Base-by-base conservation (phyloP, 352 stramenopile genomes). In the Achlya hypogyna region DNA sequence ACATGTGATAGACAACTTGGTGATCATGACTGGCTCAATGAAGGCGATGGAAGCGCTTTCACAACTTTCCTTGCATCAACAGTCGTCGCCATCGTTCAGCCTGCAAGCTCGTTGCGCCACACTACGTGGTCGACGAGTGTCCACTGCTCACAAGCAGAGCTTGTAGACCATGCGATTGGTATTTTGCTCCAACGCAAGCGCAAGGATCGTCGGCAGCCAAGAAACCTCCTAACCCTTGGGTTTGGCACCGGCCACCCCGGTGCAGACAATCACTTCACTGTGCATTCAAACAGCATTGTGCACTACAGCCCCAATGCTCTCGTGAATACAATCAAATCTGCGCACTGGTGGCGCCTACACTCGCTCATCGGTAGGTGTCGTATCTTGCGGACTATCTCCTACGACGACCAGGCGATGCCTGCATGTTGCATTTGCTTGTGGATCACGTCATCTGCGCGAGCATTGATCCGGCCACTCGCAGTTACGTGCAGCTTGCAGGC, bases 271-370 rank as follows among this genome's bases (percentile, higher is more conserved):
- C 80, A 91, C 45, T 80, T 69, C 16, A 65, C 89, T 10, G 65
- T 74, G 40, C 75, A 79, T 45, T 83, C 78, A 35, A 87, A 91
- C 40, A 72, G 66, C 25, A 70, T 93, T 49, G 75, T 90, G 71
- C 88, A 78, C 69, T 84, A 83, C 56, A 86, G 82, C 52, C 84
- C 84, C 5, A 93, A 93, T 69, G 88, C 82, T 1, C 69, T 91
- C 4, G 82, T 93, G 34, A 75, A 69, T 28, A 52, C 72, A 14
- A 62, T 91, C 22, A 87, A 91, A 71, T 74, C 78, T n/a, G 65
- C 72, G 31, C 43, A 72, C 3, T 93, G 84, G 84, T 60, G 69
- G 29, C 38, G 42, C 2, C 69, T 91, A 14, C 84, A 93, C 18
- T 12, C 71, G 6, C 43, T 80, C 23, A 81, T 89, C 47, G 84